phyloP scores from a whole-genome alignment of 305 asterid genomes.

The Fraxinus baroniana region DNA sequence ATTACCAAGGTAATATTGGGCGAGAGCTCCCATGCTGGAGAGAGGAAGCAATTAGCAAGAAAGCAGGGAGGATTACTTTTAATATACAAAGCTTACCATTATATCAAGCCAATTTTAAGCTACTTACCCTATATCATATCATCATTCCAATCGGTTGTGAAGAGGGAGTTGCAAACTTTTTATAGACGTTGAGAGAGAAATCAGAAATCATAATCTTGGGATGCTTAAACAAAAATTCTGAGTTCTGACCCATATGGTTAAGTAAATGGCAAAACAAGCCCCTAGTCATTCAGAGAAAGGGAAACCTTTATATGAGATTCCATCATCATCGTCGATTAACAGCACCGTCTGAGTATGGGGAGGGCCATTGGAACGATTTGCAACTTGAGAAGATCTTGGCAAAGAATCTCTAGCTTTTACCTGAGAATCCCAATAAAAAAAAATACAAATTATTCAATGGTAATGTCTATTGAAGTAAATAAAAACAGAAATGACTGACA shows the following conservation, averaged over 20 bases:
- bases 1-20: neutral
- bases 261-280: neutral
- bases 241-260: neutral
- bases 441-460: constrained; percentile 6
- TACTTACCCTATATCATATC: neutral
- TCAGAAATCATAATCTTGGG: neutral
- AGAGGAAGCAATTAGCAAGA: neutral
- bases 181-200: neutral
- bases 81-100: neutral
- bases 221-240: neutral
- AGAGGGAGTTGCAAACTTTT: constrained; percentile 2
- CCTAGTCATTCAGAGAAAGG: neutral
- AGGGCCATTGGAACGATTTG: constrained; percentile 63
- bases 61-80: neutral
- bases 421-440: constrained; percentile 38
- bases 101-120: neutral
- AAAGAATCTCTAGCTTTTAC: constrained; percentile 66
- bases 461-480: neutral
- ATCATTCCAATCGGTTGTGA: neutral
- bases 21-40: neutral
- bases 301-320: constrained; percentile 69
- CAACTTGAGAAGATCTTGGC: constrained; percentile 66
- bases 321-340: constrained; percentile 79
- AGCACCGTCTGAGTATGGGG: constrained; percentile 61
- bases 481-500: neutral